phyloP scores from a whole-genome alignment of 257 asterid species.

The Cinchona pubescens region DNA sequence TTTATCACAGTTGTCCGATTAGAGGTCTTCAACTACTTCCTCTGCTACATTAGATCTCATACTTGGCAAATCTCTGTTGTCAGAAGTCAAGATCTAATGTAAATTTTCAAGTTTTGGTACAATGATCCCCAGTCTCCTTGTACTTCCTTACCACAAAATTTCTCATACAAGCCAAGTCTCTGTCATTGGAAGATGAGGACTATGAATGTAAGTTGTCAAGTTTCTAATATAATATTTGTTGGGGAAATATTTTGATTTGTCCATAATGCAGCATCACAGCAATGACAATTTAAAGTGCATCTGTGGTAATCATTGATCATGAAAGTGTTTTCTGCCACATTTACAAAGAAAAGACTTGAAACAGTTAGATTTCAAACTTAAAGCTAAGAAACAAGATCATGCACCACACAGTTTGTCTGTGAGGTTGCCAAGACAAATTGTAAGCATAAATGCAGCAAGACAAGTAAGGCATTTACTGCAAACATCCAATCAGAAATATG shows the following conservation, averaged over 20 bases:
- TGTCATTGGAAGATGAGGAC: too few species aligned
- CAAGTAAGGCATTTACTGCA: neutral
- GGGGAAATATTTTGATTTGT: neutral
- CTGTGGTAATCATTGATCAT: neutral
- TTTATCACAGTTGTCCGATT: neutral
- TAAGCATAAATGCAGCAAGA: neutral
- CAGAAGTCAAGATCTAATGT: neutral
- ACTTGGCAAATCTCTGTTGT: neutral
- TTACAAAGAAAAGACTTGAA: neutral
- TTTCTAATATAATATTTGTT: neutral
- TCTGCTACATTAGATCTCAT: neutral
- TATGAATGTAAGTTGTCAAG: too few species aligned
- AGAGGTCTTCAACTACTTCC: neutral
- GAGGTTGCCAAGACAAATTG: neutral
- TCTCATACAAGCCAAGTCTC: too few species aligned
- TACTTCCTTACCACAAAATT: too few species aligned
- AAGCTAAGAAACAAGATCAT: neutral
- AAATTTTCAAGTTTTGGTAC: neutral
- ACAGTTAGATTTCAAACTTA: neutral
- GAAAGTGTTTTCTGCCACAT: neutral
- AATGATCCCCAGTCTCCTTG: neutral
- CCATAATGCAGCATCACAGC: neutral
- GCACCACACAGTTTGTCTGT: neutral
- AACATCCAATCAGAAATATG: neutral
- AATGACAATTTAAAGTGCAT: neutral